phyloP scores from a whole-genome alignment of 1,284 basidiomycete genomes.

The Puccinia sorghi region DNA sequence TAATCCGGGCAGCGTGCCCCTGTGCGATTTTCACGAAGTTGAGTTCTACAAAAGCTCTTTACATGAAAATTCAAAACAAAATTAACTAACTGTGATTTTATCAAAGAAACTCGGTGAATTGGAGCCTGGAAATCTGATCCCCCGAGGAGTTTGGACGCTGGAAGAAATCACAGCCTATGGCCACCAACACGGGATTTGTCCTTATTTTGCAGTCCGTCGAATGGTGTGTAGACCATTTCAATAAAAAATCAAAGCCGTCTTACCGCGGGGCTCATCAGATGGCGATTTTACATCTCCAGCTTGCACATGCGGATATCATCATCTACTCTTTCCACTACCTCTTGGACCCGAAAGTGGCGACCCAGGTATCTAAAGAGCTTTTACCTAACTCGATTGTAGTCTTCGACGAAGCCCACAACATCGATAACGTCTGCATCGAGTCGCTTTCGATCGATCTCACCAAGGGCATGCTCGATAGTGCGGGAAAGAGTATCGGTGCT shows the following conservation, averaged over 20 bases:
- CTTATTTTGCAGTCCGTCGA: constrained; percentile 92
- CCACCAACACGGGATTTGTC: constrained; percentile 80
- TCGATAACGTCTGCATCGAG: constrained; percentile 99
- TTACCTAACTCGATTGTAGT: constrained; percentile 98
- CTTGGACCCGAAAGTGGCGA: constrained; percentile 97
- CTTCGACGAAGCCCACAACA: constrained; percentile 99
- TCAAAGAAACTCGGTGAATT: constrained; percentile 70
- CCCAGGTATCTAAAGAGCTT: constrained; percentile 96
- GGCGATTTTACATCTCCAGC: constrained; percentile 62
- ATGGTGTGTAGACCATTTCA: constrained; percentile 68
- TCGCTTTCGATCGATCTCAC: constrained; percentile 96
- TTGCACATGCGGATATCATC: constrained; percentile 91
- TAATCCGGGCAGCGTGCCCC: constrained; percentile 84
- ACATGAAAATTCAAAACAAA: no score
- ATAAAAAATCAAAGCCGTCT: background rate
- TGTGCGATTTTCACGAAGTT: constrained; percentile 98
- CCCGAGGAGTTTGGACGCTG: constrained; percentile 87
- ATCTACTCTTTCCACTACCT: constrained; percentile 99
- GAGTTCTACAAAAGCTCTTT: no score
- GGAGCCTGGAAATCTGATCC: constrained; percentile 81
- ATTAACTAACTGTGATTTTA: background rate
- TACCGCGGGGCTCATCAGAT: background rate
- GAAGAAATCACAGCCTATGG: constrained; percentile 91
- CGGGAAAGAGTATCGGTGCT: constrained; percentile 80
- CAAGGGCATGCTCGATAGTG: constrained; percentile 96